Percentiles rank a stretch among this genome's conserved stretches.
Conservation (phyloP, 1,284 basidiomycete genomes). For the Tranzscheliella williamsii region DNA sequence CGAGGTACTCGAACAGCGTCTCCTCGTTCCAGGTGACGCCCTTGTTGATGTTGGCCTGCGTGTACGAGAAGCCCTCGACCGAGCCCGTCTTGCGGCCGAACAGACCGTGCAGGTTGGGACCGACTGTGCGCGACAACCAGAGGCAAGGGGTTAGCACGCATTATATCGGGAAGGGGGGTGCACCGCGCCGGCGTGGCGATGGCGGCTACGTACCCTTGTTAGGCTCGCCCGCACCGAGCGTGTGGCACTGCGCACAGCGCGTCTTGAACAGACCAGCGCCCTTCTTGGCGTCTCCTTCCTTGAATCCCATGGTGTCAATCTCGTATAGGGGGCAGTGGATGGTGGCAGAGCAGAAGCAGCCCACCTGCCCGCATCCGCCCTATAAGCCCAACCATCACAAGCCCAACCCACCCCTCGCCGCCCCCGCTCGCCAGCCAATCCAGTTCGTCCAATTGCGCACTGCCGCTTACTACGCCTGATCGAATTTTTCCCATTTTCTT, state of each 20-base stretch:
- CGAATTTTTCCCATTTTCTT: not conserved
- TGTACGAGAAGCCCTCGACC: conserved; percentile 85
- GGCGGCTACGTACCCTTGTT: conserved; percentile 69
- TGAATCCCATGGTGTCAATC: conserved; percentile 49
- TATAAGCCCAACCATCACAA: too few species aligned
- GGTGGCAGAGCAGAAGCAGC: not conserved
- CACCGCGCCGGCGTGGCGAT: too few species aligned
- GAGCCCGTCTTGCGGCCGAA: conserved; percentile 87
- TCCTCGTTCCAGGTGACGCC: conserved; percentile 79
- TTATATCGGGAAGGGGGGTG: too few species aligned
- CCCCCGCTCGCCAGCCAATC: too few species aligned
- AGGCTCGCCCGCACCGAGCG: conserved; percentile 77
- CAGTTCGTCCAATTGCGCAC: too few species aligned
- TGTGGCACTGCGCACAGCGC: conserved; percentile 97
- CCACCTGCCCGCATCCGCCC: too few species aligned
- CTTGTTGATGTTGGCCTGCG: conserved; percentile 95
- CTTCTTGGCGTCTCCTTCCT: conserved; percentile 53
- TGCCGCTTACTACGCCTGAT: not conserved
- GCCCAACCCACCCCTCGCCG: too few species aligned
- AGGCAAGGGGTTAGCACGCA: too few species aligned
- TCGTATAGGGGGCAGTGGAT: conserved; percentile 2
- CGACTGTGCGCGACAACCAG: conserved; percentile 66
- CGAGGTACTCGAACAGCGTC: conserved; percentile 89
- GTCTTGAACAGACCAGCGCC: conserved; percentile 66
- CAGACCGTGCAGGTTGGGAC: conserved; percentile 90